A percentile compares a stretch with the other conserved stretches of the same genome.
These are phyloP conservation scores for Myriosclerotinia scirpicola DNA, from an alignment of 2,329 filamentous ascomycete genomes.

Conservation along the genomic window DNA sequence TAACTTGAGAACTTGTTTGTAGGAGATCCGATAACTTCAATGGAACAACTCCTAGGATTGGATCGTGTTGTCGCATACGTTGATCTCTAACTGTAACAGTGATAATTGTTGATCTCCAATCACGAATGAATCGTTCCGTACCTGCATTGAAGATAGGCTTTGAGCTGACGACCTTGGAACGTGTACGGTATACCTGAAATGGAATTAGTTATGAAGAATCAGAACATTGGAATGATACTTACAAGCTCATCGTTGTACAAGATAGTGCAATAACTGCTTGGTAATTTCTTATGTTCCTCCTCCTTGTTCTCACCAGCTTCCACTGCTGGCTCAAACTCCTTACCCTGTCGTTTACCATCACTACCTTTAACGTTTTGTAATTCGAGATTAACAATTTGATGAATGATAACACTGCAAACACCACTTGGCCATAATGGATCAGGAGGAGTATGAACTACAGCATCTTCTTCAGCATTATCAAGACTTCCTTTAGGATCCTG, in stretches of 20 bases:
- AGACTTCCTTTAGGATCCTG: conserved; percentile 85
- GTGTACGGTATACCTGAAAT: conserved; percentile 76
- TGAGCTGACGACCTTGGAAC: conserved; percentile 88
- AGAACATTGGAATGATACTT: conserved; percentile 32
- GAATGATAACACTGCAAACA: conserved; percentile 79
- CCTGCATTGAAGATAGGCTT: conserved; percentile 98
- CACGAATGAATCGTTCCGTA: conserved; percentile 87
- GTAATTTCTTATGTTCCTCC: conserved; percentile 75
- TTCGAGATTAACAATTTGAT: conserved; percentile 94
- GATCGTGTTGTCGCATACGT: conserved; percentile 88
- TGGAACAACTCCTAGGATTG: conserved; percentile 88
- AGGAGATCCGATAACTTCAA: conserved; percentile 86
- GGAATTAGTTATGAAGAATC: conserved; percentile 26
- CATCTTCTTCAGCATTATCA: conserved; percentile 73
- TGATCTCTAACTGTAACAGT: conserved; percentile 88
- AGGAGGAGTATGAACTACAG: conserved; percentile 84
- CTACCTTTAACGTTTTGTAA: conserved; percentile 89
- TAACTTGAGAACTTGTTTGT: conserved; percentile 74
- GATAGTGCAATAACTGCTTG: conserved; percentile 93
- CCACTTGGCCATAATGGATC: conserved; percentile 97
- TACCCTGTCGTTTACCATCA: conserved; percentile 74
- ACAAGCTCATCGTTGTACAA: conserved; percentile 81
- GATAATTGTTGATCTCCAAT: conserved; percentile 86
- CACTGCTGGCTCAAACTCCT: conserved; percentile 86
- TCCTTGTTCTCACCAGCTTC: conserved; percentile 82